Evolutionary conservation across 257 asterid species (phyloP).

Genomic region (Ilex asprella): DNA sequence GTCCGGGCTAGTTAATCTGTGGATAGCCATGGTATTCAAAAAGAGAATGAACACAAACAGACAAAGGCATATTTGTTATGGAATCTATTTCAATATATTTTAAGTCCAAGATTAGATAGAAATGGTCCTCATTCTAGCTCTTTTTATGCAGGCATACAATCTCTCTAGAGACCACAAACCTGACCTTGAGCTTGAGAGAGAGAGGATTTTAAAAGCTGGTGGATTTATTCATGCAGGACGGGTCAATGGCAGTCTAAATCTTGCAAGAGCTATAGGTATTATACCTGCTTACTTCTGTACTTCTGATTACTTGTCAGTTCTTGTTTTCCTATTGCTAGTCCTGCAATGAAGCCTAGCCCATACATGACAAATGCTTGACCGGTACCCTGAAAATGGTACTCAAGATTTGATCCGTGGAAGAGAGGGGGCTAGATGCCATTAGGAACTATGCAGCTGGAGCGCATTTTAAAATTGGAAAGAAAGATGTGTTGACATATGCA

Average conservation of each 20-base stretch:
- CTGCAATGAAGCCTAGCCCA: not conserved
- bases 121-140: not conserved
- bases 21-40: too few relatives aligned
- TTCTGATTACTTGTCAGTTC: not conserved
- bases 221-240: conserved; percentile 97
- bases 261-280: conserved; percentile 89
- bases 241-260: conserved; percentile 90
- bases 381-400: not conserved
- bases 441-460: not conserved
- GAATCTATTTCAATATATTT: not conserved
- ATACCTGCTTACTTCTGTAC: conserved; percentile 5
- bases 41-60: too few relatives aligned
- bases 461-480: not conserved
- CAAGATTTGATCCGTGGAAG: not conserved
- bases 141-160: conserved; percentile 63
- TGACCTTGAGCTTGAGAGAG: conserved; percentile 86
- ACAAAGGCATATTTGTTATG: not conserved
- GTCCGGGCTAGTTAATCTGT: too few relatives aligned
- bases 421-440: not conserved
- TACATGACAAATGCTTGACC: not conserved
- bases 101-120: not conserved
- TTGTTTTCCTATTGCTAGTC: not conserved
- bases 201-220: conserved; percentile 85
- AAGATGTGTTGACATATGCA: not conserved
- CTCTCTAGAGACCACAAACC: conserved; percentile 98